Evolutionary conservation across 2,329 filamentous ascomycete genomes (phyloP), one percentile per base, ranked within the genome.

Genomic region (Colletotrichum viniferum): DNA sequence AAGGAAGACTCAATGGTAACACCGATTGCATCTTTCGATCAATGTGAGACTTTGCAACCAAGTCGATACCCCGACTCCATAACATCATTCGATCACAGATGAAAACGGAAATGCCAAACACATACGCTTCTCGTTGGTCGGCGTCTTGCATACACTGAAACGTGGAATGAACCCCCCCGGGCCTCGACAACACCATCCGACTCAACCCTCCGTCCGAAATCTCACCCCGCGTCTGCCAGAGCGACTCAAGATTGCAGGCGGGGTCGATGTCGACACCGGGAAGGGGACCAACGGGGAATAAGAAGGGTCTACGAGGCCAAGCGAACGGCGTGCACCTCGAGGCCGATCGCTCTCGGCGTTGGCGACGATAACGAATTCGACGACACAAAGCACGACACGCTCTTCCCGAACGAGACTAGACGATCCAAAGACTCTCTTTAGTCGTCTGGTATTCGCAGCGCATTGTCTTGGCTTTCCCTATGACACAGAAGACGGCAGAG

Each of bases 61-160:
- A 36, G 16, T 61, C 58, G 18, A 52, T 21, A 43, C n/a, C 36
- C 24, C 58, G 12, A 55, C 43, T 36, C 56, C 43, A 18, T 28
- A 18, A 21, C 28, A 12, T 56, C 56, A 43, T 73, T 56, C 43
- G 65, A 62, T 13, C 21, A 36, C 10, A 63, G 38, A 30, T 38
- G 65, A 48, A 55, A 62, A 32, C 71, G 65, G 36, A 34, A 70
- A 34, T 36, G 30, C 68, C 30, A 62, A 64, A 55, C 55, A 48
- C 36, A 63, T 14, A 28, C 38, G 36, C 71, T 70, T n/a, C 71
- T 55, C 32, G 63, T 58, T 68, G 55, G 73, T 16, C 69, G 56
- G 69, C 63, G 71, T 34, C 69, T 63, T 75, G 73, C 73, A 73
- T 72, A 30, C n/a, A 38, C 73, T 73, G 73, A 75, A 75, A 75